Evolutionary conservation across 2,329 filamentous ascomycete species (phyloP), one percentile per base, ranked within the genome.

Genomic region (Botrytis porri): DNA sequence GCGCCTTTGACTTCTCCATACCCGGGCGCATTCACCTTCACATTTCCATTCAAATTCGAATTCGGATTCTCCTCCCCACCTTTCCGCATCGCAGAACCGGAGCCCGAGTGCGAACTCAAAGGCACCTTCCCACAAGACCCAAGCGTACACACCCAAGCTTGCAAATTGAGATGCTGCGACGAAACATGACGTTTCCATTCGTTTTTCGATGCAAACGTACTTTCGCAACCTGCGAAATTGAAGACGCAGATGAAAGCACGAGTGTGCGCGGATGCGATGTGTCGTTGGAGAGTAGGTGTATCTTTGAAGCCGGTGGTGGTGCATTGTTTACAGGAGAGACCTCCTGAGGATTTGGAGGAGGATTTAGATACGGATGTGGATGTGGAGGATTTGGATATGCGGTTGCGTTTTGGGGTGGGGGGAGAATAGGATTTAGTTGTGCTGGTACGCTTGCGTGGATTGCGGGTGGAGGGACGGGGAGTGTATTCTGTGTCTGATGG

Each of bases 101-200:
- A 22, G n/a, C 43, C 18, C 4, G 39, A 45, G 12, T 59, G 43
- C 0, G 54, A 76, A 59, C 75, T 76, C 73, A 71, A 54, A 3
- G 71, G n/a, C 45, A 45, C 80, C 77, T 73, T 77, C 72, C 76
- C 76, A 59, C 74, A 81, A 63, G 78, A 80, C 37, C 79, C 80
- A 18, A 79, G 77, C 39, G 82, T 79, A 83, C 95, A 98, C 73
- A 91, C 85, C 88, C 91, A 98, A 82, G 90, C 92, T 62, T 87
- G 84, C 4, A 93, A 85, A 71, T 90, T 88, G 35, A 97, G 85
- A 80, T 98, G 95, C 80, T 97, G 92, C 0, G 92, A 92, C 45
- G 86, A 84, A 78, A 95, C 89, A 80, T 98, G 95, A 0, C 95
- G 89, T 82, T 98, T 98, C 95, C 95, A 98, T 81, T 98, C 95